Evolutionary conservation across 1,284 basidiomycete genomes (phyloP).

Genomic region (Leccinum insolens): DNA sequence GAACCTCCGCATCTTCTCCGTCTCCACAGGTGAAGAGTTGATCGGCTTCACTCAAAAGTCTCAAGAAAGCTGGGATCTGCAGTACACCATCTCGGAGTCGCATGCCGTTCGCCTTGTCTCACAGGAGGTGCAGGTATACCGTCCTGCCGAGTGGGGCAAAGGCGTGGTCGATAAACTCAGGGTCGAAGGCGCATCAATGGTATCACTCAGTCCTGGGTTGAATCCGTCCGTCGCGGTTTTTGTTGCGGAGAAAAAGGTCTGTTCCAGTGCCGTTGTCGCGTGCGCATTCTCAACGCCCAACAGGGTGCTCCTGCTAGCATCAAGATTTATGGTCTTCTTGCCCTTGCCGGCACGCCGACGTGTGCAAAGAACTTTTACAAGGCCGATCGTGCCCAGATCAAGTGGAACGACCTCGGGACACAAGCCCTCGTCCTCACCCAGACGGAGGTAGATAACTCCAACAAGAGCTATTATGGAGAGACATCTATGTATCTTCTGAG

Average conservation of each 20-base stretch:
- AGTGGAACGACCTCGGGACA: conserved; percentile 94
- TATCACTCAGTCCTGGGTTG: conserved; percentile 80
- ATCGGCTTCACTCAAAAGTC: conserved; percentile 48
- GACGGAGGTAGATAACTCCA: conserved; percentile 96
- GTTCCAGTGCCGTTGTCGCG: neutral
- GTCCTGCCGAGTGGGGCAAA: conserved; percentile 76
- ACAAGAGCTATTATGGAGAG: conserved; percentile 98
- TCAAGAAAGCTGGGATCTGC: conserved; percentile 85
- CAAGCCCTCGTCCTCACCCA: conserved; percentile 90
- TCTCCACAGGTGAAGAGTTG: too few species aligned
- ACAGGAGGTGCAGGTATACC: conserved; percentile 88
- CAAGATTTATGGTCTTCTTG: conserved; percentile 80
- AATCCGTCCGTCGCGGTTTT: conserved; percentile 90
- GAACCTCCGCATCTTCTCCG: conserved; percentile 63
- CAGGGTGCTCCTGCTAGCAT: conserved; percentile 91
- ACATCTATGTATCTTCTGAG: conserved; percentile 93
- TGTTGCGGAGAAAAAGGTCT: conserved; percentile 89
- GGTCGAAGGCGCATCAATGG: conserved; percentile 79
- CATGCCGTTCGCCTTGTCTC: conserved; percentile 85
- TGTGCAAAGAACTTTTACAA: conserved; percentile 95
- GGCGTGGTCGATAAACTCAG: conserved; percentile 82
- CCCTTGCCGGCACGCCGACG: conserved; percentile 58
- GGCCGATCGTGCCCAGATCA: conserved; percentile 91
- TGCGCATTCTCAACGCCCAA: conserved; percentile 4
- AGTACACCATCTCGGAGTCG: conserved; percentile 91